Evolutionary conservation across 805 yeast genomes (phyloP).

Genomic region (Saccharomycopsis vini): DNA sequence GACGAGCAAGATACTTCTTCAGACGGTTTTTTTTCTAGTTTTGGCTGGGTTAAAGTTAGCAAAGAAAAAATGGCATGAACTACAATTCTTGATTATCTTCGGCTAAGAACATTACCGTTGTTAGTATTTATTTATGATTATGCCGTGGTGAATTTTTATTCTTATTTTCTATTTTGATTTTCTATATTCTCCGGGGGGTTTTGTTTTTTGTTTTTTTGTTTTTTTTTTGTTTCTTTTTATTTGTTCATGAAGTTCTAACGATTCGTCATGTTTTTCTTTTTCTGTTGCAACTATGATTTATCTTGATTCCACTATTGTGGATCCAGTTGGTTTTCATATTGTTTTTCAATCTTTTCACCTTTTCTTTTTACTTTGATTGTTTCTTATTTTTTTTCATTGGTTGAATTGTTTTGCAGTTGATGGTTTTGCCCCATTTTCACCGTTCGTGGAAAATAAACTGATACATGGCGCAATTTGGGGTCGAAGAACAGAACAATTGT

Average conservation of each 20-base stretch:
- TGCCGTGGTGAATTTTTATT: too few species aligned
- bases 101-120: too few species aligned
- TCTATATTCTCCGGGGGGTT: neutral
- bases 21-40: conserved; percentile 2
- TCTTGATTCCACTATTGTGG: too few species aligned
- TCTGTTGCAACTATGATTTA: too few species aligned
- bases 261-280: too few species aligned
- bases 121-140: too few species aligned
- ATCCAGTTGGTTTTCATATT: too few species aligned
- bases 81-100: neutral
- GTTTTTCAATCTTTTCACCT: too few species aligned
- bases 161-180: neutral
- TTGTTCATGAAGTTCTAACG: too few species aligned
- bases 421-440: too few species aligned
- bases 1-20: neutral
- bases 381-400: conserved; percentile 4
- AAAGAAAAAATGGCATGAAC: conserved; percentile 10
- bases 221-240: conserved; percentile 1
- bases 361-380: neutral
- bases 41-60: conserved; percentile 17
- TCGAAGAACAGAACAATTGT: too few species aligned
- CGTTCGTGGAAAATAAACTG: too few species aligned
- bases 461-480: neutral
- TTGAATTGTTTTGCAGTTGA: neutral
- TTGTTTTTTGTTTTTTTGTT: neutral